Evolutionary conservation across 495 filamentous ascomycete species (phyloP).

Genomic region (Cladorrhinum samala): DNA sequence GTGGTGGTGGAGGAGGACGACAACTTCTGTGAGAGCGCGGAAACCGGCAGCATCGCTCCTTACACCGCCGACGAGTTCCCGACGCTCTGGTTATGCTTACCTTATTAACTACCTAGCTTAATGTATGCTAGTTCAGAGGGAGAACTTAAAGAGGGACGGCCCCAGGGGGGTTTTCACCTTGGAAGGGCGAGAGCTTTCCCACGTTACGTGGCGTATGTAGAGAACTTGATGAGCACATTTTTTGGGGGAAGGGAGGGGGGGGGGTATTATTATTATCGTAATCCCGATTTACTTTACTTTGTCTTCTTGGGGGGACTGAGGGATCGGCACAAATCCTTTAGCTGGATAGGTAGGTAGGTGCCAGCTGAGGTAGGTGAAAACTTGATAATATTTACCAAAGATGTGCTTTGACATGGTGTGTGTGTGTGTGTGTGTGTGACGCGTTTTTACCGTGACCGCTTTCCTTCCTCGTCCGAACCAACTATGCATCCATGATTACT

Average conservation of each 20-base stretch:
- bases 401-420: no score
- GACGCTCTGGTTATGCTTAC: conserved; percentile 23
- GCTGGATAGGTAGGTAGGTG: no score
- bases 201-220: background rate
- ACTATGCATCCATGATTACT: no score
- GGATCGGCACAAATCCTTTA: background rate
- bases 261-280: background rate
- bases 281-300: background rate
- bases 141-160: background rate
- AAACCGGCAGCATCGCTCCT: conserved; percentile 24
- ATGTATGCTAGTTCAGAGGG: background rate
- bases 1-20: no score
- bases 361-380: no score
- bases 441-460: no score
- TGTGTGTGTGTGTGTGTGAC: no score
- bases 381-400: no score
- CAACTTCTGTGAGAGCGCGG: conserved; percentile 17
- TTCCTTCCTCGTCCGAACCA: no score
- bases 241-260: background rate
- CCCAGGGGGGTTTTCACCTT: no score
- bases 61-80: conserved; percentile 7
- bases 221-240: background rate
- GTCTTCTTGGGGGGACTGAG: background rate
- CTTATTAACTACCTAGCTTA: background rate
- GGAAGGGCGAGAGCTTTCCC: no score